phyloP scores from a whole-genome alignment of 768 basidiomycete species.

The Gymnopilus junonius region DNA sequence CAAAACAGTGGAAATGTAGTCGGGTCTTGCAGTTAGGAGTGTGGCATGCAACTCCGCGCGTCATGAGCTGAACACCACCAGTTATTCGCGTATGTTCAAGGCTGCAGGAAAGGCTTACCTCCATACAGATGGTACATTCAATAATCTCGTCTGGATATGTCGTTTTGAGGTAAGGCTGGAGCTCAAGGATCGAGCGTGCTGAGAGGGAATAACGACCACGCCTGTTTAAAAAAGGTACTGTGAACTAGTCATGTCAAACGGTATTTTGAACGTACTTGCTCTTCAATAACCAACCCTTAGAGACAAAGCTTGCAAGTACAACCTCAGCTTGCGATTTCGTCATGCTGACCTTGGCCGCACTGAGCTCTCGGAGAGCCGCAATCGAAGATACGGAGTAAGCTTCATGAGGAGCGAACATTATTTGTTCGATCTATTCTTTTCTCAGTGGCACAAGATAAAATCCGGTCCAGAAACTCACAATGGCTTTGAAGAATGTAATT shows the following conservation, averaged over 20 bases:
- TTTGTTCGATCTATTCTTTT: conserved; percentile 75
- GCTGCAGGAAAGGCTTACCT: conserved; percentile 57
- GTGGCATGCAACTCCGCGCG: conserved; percentile 67
- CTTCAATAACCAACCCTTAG: conserved; percentile 78
- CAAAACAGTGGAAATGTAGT: conserved; percentile 71
- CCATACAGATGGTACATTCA: conserved; percentile 76
- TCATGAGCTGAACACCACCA: conserved; percentile 58
- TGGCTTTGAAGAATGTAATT: conserved; percentile 82
- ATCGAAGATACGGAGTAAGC: conserved; percentile 79
- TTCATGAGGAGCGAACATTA: conserved; percentile 79
- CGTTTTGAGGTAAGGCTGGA: conserved; percentile 71
- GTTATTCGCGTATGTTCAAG: too few relatives aligned
- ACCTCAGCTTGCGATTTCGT: conserved; percentile 77
- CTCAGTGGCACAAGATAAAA: background rate
- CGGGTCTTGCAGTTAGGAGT: conserved; percentile 64
- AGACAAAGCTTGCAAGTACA: conserved; percentile 78
- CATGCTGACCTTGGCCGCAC: conserved; percentile 63
- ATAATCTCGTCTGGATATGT: conserved; percentile 72
- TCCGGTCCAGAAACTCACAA: conserved; percentile 51
- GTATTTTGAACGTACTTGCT: conserved; percentile 59
- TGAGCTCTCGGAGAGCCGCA: conserved; percentile 75
- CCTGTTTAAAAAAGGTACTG: conserved; percentile 32
- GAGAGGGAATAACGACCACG: conserved; percentile 78
- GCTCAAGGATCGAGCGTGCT: conserved; percentile 74
- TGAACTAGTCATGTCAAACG: conserved; percentile 1